phyloP scores from a whole-genome alignment of 257 asterid species.

The Salvia splendens region DNA sequence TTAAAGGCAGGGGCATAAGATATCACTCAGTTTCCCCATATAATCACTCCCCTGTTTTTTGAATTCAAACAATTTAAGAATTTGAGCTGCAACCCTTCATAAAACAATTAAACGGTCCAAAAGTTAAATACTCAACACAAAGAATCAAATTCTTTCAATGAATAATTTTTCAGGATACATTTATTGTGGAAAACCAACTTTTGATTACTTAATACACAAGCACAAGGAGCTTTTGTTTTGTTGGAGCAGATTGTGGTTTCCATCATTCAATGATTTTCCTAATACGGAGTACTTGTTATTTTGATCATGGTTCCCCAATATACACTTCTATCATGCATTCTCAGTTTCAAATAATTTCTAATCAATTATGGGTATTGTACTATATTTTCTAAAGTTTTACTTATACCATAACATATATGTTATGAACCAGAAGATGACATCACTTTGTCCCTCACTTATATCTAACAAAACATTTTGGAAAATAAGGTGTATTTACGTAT shows the following conservation, averaged over 20 bases:
- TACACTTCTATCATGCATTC: background rate
- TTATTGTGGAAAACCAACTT: background rate
- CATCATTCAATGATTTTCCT: background rate
- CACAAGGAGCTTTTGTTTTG: constrained; percentile 3
- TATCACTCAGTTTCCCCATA: background rate
- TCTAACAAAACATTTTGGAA: constrained; percentile 14
- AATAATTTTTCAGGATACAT: background rate
- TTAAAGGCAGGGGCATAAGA: background rate
- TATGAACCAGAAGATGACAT: constrained; percentile 12
- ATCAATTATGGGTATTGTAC: too few relatives aligned
- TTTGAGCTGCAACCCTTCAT: too few relatives aligned
- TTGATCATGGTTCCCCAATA: background rate
- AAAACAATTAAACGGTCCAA: background rate
- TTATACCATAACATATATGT: background rate
- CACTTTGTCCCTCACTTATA: background rate
- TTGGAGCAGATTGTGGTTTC: background rate
- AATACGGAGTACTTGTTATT: background rate
- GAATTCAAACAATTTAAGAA: background rate
- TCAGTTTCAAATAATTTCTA: background rate
- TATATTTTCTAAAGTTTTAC: too few relatives aligned
- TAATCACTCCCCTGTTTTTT: background rate
- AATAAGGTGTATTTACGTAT: background rate
- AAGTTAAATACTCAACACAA: background rate
- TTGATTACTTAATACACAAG: background rate
- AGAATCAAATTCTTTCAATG: background rate